These are phyloP conservation scores for Colletotrichum plurivorum DNA, from an alignment of 2,329 filamentous ascomycete species.

Conservation along the genomic window DNA sequence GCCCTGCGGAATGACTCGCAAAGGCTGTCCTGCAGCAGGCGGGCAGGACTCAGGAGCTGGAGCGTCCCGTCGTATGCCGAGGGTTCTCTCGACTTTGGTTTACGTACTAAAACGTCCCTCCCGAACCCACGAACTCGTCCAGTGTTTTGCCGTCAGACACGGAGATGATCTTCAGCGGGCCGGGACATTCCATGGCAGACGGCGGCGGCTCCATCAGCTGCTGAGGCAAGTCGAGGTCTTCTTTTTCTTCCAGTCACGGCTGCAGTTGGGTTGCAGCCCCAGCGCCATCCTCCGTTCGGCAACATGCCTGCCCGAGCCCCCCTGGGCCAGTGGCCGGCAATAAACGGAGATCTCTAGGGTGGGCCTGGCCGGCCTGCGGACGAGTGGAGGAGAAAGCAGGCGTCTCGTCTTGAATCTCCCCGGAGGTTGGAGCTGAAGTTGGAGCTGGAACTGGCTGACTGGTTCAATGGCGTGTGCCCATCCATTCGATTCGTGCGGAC, in stretches of 20 bases:
- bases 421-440: too few species aligned
- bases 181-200: conserved; percentile 33
- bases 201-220: conserved; percentile 1
- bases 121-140: conserved; percentile 11
- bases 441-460: too few species aligned
- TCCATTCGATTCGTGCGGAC: conserved; percentile 1
- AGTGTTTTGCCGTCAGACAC: conserved; percentile 28
- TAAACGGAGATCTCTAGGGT: conserved; percentile 34
- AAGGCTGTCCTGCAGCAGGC: conserved; percentile 9
- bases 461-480: not conserved
- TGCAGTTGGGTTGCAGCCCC: conserved; percentile 11
- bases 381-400: conserved; percentile 9
- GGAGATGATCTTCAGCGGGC: conserved; percentile 37
- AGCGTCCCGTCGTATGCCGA: too few species aligned
- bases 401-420: too few species aligned
- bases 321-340: conserved; percentile 23
- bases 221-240: not conserved
- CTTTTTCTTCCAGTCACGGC: not conserved
- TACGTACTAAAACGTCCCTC: not conserved
- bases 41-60: not conserved
- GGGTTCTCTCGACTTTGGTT: too few species aligned
- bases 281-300: conserved; percentile 11
- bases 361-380: conserved; percentile 3
- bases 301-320: conserved; percentile 20
- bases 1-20: conserved; percentile 28